Percentiles rank a stretch among this genome's conserved stretches.
These are phyloP conservation scores for Chrysochromulina parva DNA, from an alignment of 78 protist species.

Conservation along the genomic window DNA sequence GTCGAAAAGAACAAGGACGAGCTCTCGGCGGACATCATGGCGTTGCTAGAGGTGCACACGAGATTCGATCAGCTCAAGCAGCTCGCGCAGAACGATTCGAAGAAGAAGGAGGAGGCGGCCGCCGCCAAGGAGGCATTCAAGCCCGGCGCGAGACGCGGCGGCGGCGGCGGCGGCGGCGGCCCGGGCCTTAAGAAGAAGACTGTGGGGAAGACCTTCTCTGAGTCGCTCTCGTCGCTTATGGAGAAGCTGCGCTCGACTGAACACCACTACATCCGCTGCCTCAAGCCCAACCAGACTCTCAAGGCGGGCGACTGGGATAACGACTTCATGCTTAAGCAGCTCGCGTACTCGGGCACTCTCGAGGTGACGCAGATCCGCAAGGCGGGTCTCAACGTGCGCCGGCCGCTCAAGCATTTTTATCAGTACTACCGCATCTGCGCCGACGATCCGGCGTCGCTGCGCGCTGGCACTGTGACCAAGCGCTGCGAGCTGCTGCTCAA, in stretches of 20 bases:
- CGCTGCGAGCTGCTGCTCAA: neutral
- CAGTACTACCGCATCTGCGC: conserved; percentile 1
- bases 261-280: conserved; percentile 89
- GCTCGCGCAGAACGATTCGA: neutral
- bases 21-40: neutral
- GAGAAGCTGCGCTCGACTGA: conserved; percentile 55
- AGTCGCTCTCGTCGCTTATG: conserved; percentile 62
- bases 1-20: conserved; percentile 84
- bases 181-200: neutral
- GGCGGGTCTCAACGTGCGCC: neutral
- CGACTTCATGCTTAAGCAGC: neutral
- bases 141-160: neutral
- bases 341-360: neutral
- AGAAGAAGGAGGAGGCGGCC: too few species aligned
- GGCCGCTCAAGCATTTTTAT: conserved; percentile 10
- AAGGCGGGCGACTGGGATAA: neutral
- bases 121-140: neutral
- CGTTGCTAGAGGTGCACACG: neutral
- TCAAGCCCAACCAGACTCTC: conserved; percentile 78
- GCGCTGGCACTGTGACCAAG: neutral
- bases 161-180: neutral
- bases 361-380: neutral
- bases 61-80: neutral
- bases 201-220: neutral
- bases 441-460: neutral